A percentile compares a stretch with the other conserved stretches of the same genome.
Conservation (phyloP, 352 stramenopile genomes). For the Globisporangium irregulare region DNA sequence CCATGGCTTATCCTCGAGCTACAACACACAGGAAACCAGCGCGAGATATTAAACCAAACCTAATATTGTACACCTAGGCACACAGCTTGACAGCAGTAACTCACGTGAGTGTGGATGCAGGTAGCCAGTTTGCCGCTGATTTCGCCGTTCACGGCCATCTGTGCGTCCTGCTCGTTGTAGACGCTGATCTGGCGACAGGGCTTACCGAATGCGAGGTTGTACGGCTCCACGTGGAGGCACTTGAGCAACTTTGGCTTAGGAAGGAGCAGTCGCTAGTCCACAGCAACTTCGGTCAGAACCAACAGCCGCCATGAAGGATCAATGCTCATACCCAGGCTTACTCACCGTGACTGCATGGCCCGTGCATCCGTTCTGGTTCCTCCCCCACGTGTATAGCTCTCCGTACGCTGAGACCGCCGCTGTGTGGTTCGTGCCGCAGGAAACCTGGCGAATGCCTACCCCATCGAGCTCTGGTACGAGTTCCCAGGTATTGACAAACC, state of each 20-base stretch:
- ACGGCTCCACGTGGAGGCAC: constrained; percentile 82
- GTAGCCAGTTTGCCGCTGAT: constrained; percentile 57
- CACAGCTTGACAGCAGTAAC: not conserved
- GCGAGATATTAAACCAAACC: too few species aligned
- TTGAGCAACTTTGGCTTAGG: constrained; percentile 67
- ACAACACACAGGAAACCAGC: constrained; percentile 7
- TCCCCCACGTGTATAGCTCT: constrained; percentile 92
- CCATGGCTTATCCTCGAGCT: constrained; percentile 90
- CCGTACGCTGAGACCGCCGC: constrained; percentile 85
- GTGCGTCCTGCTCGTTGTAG: constrained; percentile 87
- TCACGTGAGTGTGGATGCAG: constrained; percentile 88
- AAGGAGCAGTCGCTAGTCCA: constrained; percentile 56
- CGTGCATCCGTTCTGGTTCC: constrained; percentile 88
- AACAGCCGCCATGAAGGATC: not conserved
- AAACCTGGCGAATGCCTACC: constrained; percentile 64
- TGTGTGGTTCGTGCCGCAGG: constrained; percentile 88
- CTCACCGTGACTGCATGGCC: constrained; percentile 49
- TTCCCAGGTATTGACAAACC: constrained; percentile 74
- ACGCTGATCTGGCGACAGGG: constrained; percentile 81
- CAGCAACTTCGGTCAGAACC: not conserved
- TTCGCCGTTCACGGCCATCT: constrained; percentile 85
- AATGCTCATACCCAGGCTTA: not conserved
- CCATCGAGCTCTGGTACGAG: constrained; percentile 48
- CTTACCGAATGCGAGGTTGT: constrained; percentile 86
- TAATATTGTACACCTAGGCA: not conserved